phyloP scores from a whole-genome alignment of 192 early-diverging fungal species.

The Coemansia sp. region DNA sequence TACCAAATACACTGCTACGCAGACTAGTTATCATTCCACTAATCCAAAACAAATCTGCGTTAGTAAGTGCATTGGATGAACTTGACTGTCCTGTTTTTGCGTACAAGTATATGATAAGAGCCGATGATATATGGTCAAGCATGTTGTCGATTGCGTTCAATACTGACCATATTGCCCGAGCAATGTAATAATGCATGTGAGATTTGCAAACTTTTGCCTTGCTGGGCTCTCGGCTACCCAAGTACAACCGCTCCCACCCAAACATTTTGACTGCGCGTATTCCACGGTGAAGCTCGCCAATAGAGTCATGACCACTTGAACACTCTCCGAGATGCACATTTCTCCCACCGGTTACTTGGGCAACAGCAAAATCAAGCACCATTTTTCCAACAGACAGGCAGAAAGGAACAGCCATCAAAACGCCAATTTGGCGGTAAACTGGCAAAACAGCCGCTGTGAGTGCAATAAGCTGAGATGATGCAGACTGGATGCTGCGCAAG shows the following conservation, averaged over 20 bases:
- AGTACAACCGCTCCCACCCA: constrained; percentile 34
- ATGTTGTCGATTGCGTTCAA: neutral
- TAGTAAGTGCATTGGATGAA: constrained; percentile 8
- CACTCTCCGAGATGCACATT: constrained; percentile 1
- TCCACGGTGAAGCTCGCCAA: constrained; percentile 10
- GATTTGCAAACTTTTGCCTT: constrained; percentile 12
- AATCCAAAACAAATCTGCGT: constrained; percentile 20
- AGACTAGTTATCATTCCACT: constrained; percentile 1
- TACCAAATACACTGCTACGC: neutral
- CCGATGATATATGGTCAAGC: neutral
- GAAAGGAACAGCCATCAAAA: constrained; percentile 18
- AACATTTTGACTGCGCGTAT: constrained; percentile 37
- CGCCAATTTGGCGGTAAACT: constrained; percentile 21
- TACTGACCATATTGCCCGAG: constrained; percentile 12
- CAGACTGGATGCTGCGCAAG: neutral
- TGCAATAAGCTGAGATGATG: neutral
- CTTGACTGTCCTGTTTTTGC: neutral
- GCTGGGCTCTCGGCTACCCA: neutral
- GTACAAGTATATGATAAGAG: constrained; percentile 8
- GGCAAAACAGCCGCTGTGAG: constrained; percentile 1
- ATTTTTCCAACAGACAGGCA: neutral
- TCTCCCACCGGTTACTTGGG: neutral
- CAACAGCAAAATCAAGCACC: neutral
- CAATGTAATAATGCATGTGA: constrained; percentile 14
- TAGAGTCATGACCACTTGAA: neutral